Evolutionary conservation across 2,329 filamentous ascomycete species (phyloP).

Genomic region (Aspergillus sp.): DNA sequence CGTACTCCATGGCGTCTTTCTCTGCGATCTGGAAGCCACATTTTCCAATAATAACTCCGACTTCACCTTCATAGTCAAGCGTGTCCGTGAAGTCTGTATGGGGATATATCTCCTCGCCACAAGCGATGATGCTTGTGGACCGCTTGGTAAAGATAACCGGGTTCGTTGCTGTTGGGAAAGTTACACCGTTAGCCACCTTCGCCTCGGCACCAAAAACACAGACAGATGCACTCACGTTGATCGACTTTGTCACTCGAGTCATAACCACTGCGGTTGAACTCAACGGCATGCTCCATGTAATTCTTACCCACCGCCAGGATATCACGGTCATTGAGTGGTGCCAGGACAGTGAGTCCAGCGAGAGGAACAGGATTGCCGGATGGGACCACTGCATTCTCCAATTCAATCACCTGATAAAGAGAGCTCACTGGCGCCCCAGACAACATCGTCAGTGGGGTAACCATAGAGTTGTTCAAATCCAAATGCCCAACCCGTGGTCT

Average conservation of each 20-base stretch:
- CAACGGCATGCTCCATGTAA: constrained; percentile 49
- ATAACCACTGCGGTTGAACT: constrained; percentile 50
- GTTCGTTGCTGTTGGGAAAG: constrained; percentile 30
- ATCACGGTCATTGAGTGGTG: constrained; percentile 44
- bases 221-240: constrained; percentile 16
- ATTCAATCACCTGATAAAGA: constrained; percentile 47
- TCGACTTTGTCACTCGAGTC: constrained; percentile 49
- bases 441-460: background rate
- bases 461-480: background rate
- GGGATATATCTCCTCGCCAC: constrained; percentile 40
- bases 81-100: constrained; percentile 44
- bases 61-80: constrained; percentile 50
- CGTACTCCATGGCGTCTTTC: constrained; percentile 41
- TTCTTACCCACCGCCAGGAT: constrained; percentile 52
- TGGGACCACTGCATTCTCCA: constrained; percentile 31
- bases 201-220: too few species aligned
- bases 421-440: constrained; percentile 23
- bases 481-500: background rate
- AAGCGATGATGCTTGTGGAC: constrained; percentile 45
- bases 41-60: constrained; percentile 50
- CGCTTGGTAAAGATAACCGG: constrained; percentile 52
- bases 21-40: constrained; percentile 38
- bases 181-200: too few species aligned
- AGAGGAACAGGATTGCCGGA: constrained; percentile 25
- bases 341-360: constrained; percentile 35